Base-by-base conservation (phyloP, 1,284 basidiomycete species). In the Fomitopsis palustris region DNA sequence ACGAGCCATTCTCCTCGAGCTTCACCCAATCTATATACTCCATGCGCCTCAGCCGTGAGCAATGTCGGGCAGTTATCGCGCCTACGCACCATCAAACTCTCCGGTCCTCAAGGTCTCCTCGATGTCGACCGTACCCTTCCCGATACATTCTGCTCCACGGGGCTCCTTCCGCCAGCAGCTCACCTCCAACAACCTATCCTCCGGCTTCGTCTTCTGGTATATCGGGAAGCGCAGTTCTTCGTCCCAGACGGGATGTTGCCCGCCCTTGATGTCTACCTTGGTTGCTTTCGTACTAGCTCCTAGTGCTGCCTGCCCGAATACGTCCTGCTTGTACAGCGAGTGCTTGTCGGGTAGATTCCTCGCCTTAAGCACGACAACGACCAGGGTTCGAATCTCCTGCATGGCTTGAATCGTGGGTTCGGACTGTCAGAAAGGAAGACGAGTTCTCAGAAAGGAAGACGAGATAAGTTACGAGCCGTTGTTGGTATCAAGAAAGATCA, bases 231-330 rank as follows among this genome's bases (percentile, higher is more conserved):
- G 80, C 38, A 90, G 67, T 67, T 92, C 89, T 47, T 82, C 80
- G 65, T 92, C 89, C 90, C 90, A 92, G 39, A 85, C 79, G 4
- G 89, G 90, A 71, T 88, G 86, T 63, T 92, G 89, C 0, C 90
- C 89, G 10, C 89, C 90, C 71, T 85, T 89, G 57, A 81, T 73
- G 62, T 89, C 87, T 55, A 84, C 76, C 43, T 78, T 75, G 1
- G 88, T 90, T 58, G 78, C 78, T 69, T 87, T 81, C 31, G 77
- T 80, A 9, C 69, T 71, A 27, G 82, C 84, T 21, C 70, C 68
- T 38, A 78, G 62, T 29, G 70, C 67, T 35, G 74, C 78, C 76
- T 85, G 77, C 0, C 82, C 81, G 65, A 82, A 90, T 17, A 85
- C 88, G 71, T 90, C 86, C 68, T 91, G 89, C 68, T 92, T 92